Percentiles rank a stretch among this genome's conserved stretches.
Conservation (phyloP, 495 filamentous ascomycete genomes). For the Aspergillus taichungensis region DNA sequence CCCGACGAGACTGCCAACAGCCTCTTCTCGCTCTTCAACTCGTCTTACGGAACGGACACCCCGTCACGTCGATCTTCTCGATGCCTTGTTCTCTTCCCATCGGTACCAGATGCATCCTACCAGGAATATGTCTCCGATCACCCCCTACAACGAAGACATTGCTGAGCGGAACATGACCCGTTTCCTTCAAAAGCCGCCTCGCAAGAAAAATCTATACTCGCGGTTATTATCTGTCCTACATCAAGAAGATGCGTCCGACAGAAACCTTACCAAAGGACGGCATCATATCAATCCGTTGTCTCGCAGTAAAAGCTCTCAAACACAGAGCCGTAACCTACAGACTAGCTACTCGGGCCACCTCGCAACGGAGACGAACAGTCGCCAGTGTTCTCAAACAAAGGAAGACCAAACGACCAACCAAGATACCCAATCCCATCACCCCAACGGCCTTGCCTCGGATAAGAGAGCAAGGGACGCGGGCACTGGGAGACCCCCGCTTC, state of each 20-base stretch:
- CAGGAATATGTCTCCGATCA: constrained; percentile 21
- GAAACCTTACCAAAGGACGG: constrained; percentile 29
- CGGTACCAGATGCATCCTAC: constrained; percentile 17
- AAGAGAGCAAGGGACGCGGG: background rate
- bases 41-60: constrained; percentile 5
- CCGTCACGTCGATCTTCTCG: constrained; percentile 36
- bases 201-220: constrained; percentile 19
- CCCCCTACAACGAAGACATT: constrained; percentile 39
- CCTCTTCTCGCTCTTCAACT: constrained; percentile 15
- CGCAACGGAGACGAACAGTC: background rate
- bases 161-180: constrained; percentile 39
- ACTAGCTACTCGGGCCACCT: background rate
- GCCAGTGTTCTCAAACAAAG: constrained; percentile 2
- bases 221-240: constrained; percentile 27
- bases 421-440: background rate
- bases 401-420: constrained; percentile 2
- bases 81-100: constrained; percentile 27
- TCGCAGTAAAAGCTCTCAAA: constrained; percentile 8
- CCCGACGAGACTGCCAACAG: constrained; percentile 14
- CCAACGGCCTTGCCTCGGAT: no score
- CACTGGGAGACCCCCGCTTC: constrained; percentile 4
- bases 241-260: constrained; percentile 38
- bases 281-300: constrained; percentile 16
- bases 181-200: constrained; percentile 22
- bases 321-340: constrained; percentile 12